Evolutionary conservation across 2,329 filamentous ascomycete genomes (phyloP).

Genomic region (Fusarium floridanum): DNA sequence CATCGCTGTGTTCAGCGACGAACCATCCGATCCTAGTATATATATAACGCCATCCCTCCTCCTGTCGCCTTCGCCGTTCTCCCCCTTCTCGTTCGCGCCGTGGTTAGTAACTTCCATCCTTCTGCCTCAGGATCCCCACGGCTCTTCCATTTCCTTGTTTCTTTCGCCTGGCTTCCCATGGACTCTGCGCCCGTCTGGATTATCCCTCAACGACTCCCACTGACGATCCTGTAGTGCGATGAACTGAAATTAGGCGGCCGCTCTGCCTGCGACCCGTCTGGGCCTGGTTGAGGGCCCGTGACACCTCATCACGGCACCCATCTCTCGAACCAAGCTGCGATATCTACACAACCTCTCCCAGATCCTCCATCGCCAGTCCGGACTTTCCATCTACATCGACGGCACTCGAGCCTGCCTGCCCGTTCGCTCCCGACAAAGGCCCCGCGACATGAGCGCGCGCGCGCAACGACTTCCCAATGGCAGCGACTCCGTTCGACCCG

Average conservation of each 20-base stretch:
- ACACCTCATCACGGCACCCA: slow-evolving; percentile 37
- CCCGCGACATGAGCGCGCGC: slow-evolving; percentile 48
- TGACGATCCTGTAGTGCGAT: slow-evolving; percentile 47
- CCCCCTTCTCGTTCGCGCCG: slow-evolving; percentile 23
- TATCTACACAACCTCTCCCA: slow-evolving; percentile 5
- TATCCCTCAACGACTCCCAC: slow-evolving; percentile 22
- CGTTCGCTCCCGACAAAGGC: slow-evolving; percentile 10
- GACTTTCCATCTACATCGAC: slow-evolving; percentile 1
- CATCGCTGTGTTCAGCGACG: background rate
- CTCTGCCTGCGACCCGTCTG: slow-evolving; percentile 52
- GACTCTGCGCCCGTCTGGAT: slow-evolving; percentile 24
- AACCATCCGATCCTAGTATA: slow-evolving; percentile 21
- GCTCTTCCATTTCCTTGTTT: slow-evolving; percentile 2
- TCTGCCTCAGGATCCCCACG: slow-evolving; percentile 19
- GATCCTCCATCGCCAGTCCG: background rate
- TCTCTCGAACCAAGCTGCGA: slow-evolving; percentile 25
- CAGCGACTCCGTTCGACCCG: slow-evolving; percentile 62
- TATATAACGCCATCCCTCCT: slow-evolving; percentile 34
- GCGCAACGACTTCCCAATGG: slow-evolving; percentile 58
- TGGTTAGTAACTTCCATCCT: slow-evolving; percentile 37
- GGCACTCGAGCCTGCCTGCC: slow-evolving; percentile 19
- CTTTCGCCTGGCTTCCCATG: slow-evolving; percentile 15
- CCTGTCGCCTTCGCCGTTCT: slow-evolving; percentile 8
- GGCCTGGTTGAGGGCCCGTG: slow-evolving; percentile 51
- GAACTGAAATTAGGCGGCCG: slow-evolving; percentile 51